Base-by-base conservation (phyloP, 2,329 filamentous ascomycete species). In the Didymella keratinophila region DNA sequence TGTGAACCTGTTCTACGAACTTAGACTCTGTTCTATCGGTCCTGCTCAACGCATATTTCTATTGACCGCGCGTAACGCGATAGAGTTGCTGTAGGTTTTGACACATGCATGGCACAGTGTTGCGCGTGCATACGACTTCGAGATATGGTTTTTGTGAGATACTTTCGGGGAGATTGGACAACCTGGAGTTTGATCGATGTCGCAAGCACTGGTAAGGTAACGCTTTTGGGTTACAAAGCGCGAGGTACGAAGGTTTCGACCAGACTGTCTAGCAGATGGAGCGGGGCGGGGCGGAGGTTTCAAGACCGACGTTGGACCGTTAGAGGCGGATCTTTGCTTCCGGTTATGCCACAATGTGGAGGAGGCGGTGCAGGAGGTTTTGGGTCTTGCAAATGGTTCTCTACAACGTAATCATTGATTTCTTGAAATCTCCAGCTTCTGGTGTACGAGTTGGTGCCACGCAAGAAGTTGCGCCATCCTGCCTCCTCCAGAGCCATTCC, bases 231-330 rank as follows among this genome's bases (percentile, higher is more conserved):
- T 39, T 39, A n/a, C 36, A 20, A 39, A 5, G 18, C 8, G 36
- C 36, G 18, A 42, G 20, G 20, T 41, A n/a, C 18, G 37, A 21
- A 41, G 37, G 39, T 42, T 42, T 30, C 27, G 27, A 27, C 27
- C 16, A 45, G 16, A 7, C 10, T 30, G 25, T n/a, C 16, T 12
- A 45, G 43, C 25, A 32, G 27, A n/a, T 30, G 43, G 43, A 45
- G 43, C 43, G 43, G 43, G 14, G 43, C 43, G 43, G 43, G 27
- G 43, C n/a, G 43, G 43, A 30, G 25, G 25, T 20, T 18, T 32
- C 27, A 14, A 30, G 27, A 16, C 43, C 27, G 27, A 45, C 25
- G 27, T 45, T 32, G 43, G 9, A 25, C 27, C 43, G 27, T 28
- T 18, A 16, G 21, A 18, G 16, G 18, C 43, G 43, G 16, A 28